These are phyloP conservation scores for Berberis vulgaris DNA, from an alignment of 164 flowering plant genomes.

Conservation along the genomic window DNA sequence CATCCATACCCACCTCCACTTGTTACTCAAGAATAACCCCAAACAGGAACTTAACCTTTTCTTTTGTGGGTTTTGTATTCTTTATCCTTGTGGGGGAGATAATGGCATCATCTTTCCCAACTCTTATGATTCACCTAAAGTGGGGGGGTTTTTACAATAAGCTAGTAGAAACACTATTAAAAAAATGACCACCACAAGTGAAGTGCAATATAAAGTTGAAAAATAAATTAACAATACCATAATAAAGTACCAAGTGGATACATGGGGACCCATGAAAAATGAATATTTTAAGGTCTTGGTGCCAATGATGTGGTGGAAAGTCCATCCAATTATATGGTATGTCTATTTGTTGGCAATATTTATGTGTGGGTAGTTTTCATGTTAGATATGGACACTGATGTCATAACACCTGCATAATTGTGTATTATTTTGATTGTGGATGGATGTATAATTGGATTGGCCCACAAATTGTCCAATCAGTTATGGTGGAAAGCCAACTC, in stretches of 20 bases:
- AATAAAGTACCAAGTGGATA: constrained; percentile 1
- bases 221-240: background rate
- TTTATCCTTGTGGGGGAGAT: background rate
- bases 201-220: background rate
- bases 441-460: too few species aligned
- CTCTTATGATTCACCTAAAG: constrained; percentile 2
- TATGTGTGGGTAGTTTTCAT: too few species aligned
- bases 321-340: background rate
- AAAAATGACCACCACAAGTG: constrained; percentile 5
- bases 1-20: background rate
- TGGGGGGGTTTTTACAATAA: background rate
- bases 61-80: constrained; percentile 8
- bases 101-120: constrained; percentile 10
- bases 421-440: too few species aligned
- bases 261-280: background rate
- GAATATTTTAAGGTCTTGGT: background rate
- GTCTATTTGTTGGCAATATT: too few species aligned
- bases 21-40: constrained; percentile 2
- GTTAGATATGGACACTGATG: too few species aligned
- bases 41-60: constrained; percentile 1
- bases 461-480: too few species aligned
- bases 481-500: too few species aligned
- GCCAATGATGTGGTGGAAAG: constrained; percentile 1
- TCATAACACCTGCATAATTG: too few species aligned
- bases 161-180: background rate